Conservation (phyloP, 306 rosid species). For the Adenanthera pavonina region DNA sequence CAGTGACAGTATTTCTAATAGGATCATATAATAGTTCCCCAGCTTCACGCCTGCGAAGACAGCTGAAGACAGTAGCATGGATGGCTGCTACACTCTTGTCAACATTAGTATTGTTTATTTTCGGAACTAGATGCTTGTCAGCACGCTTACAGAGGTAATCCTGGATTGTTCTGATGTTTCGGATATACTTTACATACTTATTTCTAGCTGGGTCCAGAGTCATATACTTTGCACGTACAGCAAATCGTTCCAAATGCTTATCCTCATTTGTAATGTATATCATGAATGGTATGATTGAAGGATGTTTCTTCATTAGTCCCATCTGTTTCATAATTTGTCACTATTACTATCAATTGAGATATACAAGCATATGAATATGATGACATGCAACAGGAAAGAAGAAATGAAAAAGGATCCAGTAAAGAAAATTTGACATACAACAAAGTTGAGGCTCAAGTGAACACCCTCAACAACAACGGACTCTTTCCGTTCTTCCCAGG, state of each 20-base stretch:
- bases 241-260: slow-evolving; percentile 94
- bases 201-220: slow-evolving; percentile 95
- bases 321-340: slow-evolving; percentile 55
- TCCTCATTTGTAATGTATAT: slow-evolving; percentile 91
- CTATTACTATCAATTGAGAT: slow-evolving; percentile 32
- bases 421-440: slow-evolving; percentile 54
- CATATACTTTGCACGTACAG: slow-evolving; percentile 98
- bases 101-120: slow-evolving; percentile 96
- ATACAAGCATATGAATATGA: slow-evolving; percentile 8
- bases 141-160: slow-evolving; percentile 97
- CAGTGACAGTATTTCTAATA: slow-evolving; percentile 72
- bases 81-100: slow-evolving; percentile 98
- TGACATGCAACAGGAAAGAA: neutral
- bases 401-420: slow-evolving; percentile 7
- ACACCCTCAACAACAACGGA: slow-evolving; percentile 98
- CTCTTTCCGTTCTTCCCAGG: slow-evolving; percentile 96
- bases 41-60: slow-evolving; percentile 85
- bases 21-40: slow-evolving; percentile 90
- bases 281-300: slow-evolving; percentile 96
- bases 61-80: slow-evolving; percentile 96
- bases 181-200: slow-evolving; percentile 92
- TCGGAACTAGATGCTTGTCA: slow-evolving; percentile 97
- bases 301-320: slow-evolving; percentile 99
- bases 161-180: slow-evolving; percentile 94
- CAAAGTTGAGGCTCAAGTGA: slow-evolving; percentile 96